phyloP scores from a whole-genome alignment of 805 yeast species.

The Cyberlindnera xishuangbannaensis region DNA sequence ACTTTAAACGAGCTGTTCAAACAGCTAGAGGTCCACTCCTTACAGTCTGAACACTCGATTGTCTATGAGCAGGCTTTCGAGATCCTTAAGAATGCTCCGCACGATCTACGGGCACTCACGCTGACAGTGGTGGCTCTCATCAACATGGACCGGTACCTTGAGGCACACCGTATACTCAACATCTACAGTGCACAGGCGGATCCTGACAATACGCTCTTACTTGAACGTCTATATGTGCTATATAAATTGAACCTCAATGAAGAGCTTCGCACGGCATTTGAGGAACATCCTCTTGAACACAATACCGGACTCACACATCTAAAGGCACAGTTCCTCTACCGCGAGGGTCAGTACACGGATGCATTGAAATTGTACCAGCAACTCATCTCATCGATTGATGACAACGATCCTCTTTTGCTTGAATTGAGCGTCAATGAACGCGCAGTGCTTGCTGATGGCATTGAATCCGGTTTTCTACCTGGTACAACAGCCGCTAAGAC shows the following conservation, averaged over 20 bases:
- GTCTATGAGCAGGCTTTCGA: slow-evolving; percentile 24
- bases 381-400: slow-evolving; percentile 33
- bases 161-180: slow-evolving; percentile 41
- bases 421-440: slow-evolving; percentile 67
- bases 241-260: slow-evolving; percentile 45
- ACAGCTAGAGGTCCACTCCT: slow-evolving; percentile 22
- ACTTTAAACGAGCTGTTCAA: slow-evolving; percentile 23
- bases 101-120: slow-evolving; percentile 30
- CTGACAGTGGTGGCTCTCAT: slow-evolving; percentile 56
- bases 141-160: slow-evolving; percentile 55
- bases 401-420: slow-evolving; percentile 31
- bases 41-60: slow-evolving; percentile 18
- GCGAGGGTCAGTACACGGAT: slow-evolving; percentile 42
- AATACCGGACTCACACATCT: slow-evolving; percentile 41
- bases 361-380: slow-evolving; percentile 48
- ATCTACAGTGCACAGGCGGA: slow-evolving; percentile 28
- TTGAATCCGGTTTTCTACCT: slow-evolving; percentile 15
- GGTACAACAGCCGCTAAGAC: slow-evolving; percentile 16
- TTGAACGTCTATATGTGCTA: slow-evolving; percentile 58
- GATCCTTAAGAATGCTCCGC: slow-evolving; percentile 23
- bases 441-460: slow-evolving; percentile 53
- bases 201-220: too few relatives aligned
- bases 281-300: slow-evolving; percentile 14
- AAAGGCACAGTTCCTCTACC: slow-evolving; percentile 47
- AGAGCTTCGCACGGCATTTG: slow-evolving; percentile 25